phyloP scores from a whole-genome alignment of 768 basidiomycete genomes.

The Tricholoma matsutake region DNA sequence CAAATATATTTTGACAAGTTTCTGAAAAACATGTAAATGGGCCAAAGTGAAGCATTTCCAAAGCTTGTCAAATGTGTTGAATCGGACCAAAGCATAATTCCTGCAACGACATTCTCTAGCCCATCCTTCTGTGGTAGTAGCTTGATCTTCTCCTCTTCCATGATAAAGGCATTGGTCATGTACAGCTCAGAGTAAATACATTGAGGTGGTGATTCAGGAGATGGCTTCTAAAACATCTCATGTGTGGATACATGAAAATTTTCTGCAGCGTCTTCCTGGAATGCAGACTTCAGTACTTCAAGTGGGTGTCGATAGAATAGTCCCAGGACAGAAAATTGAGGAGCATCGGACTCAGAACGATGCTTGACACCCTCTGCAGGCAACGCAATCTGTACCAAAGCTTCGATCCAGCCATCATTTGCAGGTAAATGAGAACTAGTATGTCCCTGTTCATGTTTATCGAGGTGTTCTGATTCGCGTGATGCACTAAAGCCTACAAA shows the following conservation, averaged over 20 bases:
- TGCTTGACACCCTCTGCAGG: conserved; percentile 17
- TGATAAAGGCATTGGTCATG: neutral
- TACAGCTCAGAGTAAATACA: conserved; percentile 3
- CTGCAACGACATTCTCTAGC: neutral
- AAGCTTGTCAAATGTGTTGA: conserved; percentile 34
- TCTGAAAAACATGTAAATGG: conserved; percentile 36
- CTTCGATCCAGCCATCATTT: conserved; percentile 19
- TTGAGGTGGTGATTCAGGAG: conserved; percentile 2
- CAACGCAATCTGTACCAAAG: conserved; percentile 18
- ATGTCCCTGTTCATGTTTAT: conserved; percentile 1
- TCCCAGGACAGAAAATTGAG: conserved; percentile 25
- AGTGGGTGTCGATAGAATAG: conserved; percentile 23
- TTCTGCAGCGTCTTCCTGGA: conserved; percentile 11
- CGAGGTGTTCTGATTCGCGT: conserved; percentile 15
- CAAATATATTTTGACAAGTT: conserved; percentile 36
- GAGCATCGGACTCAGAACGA: conserved; percentile 22
- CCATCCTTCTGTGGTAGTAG: neutral
- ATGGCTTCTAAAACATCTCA: conserved; percentile 12
- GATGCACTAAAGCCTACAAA: conserved; percentile 16
- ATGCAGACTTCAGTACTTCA: conserved; percentile 20
- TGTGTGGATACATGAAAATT: conserved; percentile 14
- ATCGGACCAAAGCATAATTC: conserved; percentile 32
- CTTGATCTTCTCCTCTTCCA: neutral
- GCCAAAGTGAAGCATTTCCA: conserved; percentile 35
- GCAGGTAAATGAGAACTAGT: neutral